Base-by-base conservation (phyloP, 2,329 filamentous ascomycete genomes). In the Elsinoe fawcettii region DNA sequence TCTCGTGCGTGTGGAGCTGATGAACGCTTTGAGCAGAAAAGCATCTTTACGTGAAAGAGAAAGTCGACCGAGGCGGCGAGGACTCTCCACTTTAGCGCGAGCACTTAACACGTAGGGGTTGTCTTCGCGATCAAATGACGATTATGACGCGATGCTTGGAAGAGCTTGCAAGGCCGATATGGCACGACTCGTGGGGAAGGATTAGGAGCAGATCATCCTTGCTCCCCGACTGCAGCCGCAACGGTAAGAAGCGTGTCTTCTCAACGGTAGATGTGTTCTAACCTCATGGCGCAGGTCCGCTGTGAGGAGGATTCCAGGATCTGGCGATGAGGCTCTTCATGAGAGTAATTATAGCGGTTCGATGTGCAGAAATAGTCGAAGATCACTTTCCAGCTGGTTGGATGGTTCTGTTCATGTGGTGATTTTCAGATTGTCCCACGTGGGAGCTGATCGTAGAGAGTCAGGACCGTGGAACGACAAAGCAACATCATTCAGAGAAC, bases 161-260 rank as follows among this genome's bases (percentile, higher is more conserved):
- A 47, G 27, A 7, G n/a, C 14, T 18, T 51, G 46, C 46, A 51
- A 51, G 46, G 46, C 12, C 27, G 25, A 20, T 51, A 25, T 27
- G 12, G 41, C 20, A 46, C 20, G 41, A 46, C 20, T 46, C 20
- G 20, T 51, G 46, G 18, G 27, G 46, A 34, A 51, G 46, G 46
- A 51, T 32, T 34, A 51, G 46, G 46, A 51, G 27, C 27, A 11
- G 46, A 51, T 51, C 46, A 51, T 20, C 46, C 46, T 34, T 51
- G 46, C 41, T 34, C 23, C 46, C 46, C 46, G 46, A 32, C 12
- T 51, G 27, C 25, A 34, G 46, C 46, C 46, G 46, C 46, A 51
- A 51, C 46, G 46, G 46, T 18, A 51, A 51, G 20, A 51, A 51
- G 46, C 30, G 46, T 51, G 46, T 51, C 25, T 32, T 25, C 46